Conservation (phyloP, 169 alveolate species). For the Eimeria brunetti region DNA sequence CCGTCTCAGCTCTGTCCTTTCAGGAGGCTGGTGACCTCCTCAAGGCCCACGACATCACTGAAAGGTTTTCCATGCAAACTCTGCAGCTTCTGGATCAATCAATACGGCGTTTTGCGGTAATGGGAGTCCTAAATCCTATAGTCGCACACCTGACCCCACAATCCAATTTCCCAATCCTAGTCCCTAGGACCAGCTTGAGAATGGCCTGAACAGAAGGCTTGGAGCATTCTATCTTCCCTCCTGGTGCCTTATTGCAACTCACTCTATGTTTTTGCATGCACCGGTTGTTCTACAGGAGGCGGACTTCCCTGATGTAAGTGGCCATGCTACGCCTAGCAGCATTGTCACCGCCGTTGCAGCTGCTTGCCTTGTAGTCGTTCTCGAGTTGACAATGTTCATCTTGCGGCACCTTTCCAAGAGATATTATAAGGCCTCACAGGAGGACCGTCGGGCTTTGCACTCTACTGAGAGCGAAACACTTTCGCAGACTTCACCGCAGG, state of each 20-base stretch:
- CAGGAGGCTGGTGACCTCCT: neutral
- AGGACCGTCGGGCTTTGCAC: neutral
- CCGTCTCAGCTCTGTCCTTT: neutral
- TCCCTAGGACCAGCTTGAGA: neutral
- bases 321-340: neutral
- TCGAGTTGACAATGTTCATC: neutral
- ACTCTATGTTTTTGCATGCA: neutral
- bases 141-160: neutral
- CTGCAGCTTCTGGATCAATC: conserved; percentile 14
- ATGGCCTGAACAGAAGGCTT: neutral
- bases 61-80: conserved; percentile 6
- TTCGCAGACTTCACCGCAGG: neutral
- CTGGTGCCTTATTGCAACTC: neutral
- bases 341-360: neutral
- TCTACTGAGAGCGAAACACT: neutral
- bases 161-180: neutral
- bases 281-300: neutral
- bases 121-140: neutral
- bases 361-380: neutral
- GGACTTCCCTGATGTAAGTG: neutral
- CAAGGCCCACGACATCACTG: neutral
- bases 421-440: conserved; percentile 8
- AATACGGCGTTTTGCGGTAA: conserved; percentile 30
- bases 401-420: neutral
- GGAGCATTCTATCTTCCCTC: neutral